Evolutionary conservation across 2,329 filamentous ascomycete genomes (phyloP).

Genomic region (Cladosporium sp.): DNA sequence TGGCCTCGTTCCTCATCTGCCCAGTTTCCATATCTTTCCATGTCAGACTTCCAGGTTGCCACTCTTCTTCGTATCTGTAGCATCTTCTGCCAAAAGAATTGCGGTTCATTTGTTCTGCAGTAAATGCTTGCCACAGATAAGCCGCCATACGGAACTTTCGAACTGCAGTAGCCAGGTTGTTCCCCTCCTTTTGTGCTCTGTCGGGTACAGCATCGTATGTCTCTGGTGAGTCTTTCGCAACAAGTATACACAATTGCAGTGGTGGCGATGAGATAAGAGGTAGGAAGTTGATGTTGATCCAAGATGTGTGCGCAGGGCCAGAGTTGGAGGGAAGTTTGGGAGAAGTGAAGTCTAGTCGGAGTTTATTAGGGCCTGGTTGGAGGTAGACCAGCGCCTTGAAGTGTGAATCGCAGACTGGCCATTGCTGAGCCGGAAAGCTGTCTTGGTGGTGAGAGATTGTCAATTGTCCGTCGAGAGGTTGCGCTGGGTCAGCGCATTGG

Average conservation of each 20-base stretch:
- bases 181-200: slow-evolving; percentile 72
- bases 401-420: slow-evolving; percentile 83
- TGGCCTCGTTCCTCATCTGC: slow-evolving; percentile 83
- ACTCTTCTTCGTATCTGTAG: slow-evolving; percentile 92
- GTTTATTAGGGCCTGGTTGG: slow-evolving; percentile 80
- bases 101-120: slow-evolving; percentile 90
- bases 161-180: slow-evolving; percentile 72
- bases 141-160: slow-evolving; percentile 92
- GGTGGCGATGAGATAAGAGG: slow-evolving; percentile 74
- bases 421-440: slow-evolving; percentile 72
- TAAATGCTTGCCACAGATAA: slow-evolving; percentile 96
- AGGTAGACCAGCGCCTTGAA: slow-evolving; percentile 91
- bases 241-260: slow-evolving; percentile 79
- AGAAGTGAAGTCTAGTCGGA: slow-evolving; percentile 80
- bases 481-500: slow-evolving; percentile 69
- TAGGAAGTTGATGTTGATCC: slow-evolving; percentile 80
- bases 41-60: slow-evolving; percentile 78
- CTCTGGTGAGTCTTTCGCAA: slow-evolving; percentile 81
- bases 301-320: slow-evolving; percentile 70
- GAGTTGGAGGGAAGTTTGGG: slow-evolving; percentile 70
- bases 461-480: slow-evolving; percentile 70
- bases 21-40: slow-evolving; percentile 65
- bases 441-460: slow-evolving; percentile 80
- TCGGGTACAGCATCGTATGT: slow-evolving; percentile 80
- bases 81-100: slow-evolving; percentile 79